A percentile compares a stretch with the other conserved stretches of the same genome.
phyloP scores from a whole-genome alignment of 73 alveolate species.

The Stentor coeruleus region DNA sequence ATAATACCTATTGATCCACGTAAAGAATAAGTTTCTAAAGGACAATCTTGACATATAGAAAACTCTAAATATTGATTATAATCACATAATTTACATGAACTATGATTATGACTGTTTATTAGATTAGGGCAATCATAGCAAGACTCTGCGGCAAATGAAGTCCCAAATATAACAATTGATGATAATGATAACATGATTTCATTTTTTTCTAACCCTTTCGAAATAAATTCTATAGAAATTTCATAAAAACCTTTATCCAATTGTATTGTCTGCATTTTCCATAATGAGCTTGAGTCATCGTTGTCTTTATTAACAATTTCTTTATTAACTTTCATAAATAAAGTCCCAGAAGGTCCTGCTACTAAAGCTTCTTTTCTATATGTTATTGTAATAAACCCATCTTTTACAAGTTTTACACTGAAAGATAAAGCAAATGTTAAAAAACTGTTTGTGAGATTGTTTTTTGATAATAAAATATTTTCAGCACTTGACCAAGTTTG shows the following conservation, averaged over 20 bases:
- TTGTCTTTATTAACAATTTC: background rate
- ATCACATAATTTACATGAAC: background rate
- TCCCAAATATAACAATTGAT: background rate
- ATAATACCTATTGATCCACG: slow-evolving; percentile 14
- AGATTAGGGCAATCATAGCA: background rate
- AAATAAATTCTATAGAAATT: background rate
- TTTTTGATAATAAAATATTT: background rate
- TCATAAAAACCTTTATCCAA: background rate
- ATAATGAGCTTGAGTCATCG: background rate
- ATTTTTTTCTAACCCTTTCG: background rate
- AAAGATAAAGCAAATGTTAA: background rate
- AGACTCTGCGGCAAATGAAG: background rate
- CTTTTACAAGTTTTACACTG: background rate
- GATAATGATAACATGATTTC: background rate
- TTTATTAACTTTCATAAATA: background rate
- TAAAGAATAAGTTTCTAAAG: background rate
- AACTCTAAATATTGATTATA: background rate
- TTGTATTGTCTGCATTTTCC: background rate
- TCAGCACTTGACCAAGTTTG: background rate
- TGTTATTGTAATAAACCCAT: background rate
- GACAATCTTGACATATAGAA: background rate
- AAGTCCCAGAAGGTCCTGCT: too few species aligned
- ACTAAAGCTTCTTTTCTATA: background rate
- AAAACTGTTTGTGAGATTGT: background rate
- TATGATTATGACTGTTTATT: too few species aligned